phyloP scores from a whole-genome alignment of 73 alveolate species.

The Symbiodinium natans region DNA sequence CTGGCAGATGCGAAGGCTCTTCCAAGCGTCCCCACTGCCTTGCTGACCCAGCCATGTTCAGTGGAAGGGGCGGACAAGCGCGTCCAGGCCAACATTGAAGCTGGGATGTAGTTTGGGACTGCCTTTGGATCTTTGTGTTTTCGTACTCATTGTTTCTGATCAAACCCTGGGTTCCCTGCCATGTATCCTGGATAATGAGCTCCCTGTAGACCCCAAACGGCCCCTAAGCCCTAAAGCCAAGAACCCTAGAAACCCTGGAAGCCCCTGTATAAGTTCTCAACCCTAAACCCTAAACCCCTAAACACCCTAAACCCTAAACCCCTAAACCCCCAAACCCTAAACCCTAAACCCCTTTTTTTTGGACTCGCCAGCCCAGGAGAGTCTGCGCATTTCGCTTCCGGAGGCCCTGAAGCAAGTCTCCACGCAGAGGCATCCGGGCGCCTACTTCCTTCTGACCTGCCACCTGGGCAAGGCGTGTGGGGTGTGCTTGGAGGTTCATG shows the following conservation, averaged over 20 bases:
- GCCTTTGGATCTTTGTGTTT: neutral
- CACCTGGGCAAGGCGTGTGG: neutral
- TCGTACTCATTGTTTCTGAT: too few species aligned
- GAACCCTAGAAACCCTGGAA: too few species aligned
- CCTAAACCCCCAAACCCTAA: too few species aligned
- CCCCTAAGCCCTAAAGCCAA: too few species aligned
- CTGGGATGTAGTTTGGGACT: neutral
- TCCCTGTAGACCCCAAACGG: too few species aligned
- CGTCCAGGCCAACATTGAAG: neutral
- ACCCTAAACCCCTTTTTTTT: too few species aligned
- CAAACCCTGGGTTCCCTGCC: too few species aligned
- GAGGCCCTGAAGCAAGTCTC: neutral
- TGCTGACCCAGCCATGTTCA: neutral
- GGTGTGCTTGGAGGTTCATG: too few species aligned
- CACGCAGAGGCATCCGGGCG: slow-evolving; percentile 11
- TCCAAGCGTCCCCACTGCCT: neutral
- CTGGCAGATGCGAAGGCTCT: neutral
- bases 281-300: too few species aligned
- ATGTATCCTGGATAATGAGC: too few species aligned
- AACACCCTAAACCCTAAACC: too few species aligned
- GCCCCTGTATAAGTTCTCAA: neutral
- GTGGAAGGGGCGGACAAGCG: slow-evolving; percentile 1
- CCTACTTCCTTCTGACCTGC: slow-evolving; percentile 6
- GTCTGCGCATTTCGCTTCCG: neutral
- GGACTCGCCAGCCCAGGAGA: neutral